Evolutionary conservation across 441 rosid species (phyloP), one percentile per base, ranked within the genome.

Genomic region (Lepidium campestre): DNA sequence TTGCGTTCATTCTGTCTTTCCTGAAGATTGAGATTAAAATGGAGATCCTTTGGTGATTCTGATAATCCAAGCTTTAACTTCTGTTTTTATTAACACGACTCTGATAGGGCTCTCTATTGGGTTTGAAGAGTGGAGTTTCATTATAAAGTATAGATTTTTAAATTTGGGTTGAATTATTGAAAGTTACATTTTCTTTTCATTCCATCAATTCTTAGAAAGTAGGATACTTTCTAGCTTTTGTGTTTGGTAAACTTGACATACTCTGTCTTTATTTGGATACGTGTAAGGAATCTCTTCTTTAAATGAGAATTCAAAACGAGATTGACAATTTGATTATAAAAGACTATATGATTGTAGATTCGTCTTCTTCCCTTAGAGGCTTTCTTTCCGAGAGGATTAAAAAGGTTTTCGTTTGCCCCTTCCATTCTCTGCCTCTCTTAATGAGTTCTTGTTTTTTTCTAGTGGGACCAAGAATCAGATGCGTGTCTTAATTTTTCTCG

Each of bases 211-310:
- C 23, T 17, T 34, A 34, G 15, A 62, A 68, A 57, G 65, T 62
- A 39, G 35, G 65, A 68, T 47, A 62, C 74, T 62, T 17, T 56
- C 12, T 12, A 37, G 58, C 19, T 59, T 66, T 72, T 55, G 7
- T 40, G 78, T 62, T 68, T 25, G 65, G 74, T 68, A 56, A 41
- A 40, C 48, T 74, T 68, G 70, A 64, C 70, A 62, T 68, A 61
- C 73, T 55, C 70, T 48, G 61, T 18, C 42, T 61, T 73, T 47
- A 32, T 67, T 73, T 61, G 49, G 77, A 68, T 48, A 48, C 69
- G 73, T 74, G 62, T 6, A 54, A 48, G 49, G 61, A 62, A 62
- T 74, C 70, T 67, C 70, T 68, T 68, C 73, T 55, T 67, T 73
- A 25, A 17, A 62, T 11, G 47, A 40, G 17, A 58, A 34, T 65